Evolutionary conservation across 2,329 filamentous ascomycete species (phyloP).

Genomic region (Thermomyces lanuginosus): DNA sequence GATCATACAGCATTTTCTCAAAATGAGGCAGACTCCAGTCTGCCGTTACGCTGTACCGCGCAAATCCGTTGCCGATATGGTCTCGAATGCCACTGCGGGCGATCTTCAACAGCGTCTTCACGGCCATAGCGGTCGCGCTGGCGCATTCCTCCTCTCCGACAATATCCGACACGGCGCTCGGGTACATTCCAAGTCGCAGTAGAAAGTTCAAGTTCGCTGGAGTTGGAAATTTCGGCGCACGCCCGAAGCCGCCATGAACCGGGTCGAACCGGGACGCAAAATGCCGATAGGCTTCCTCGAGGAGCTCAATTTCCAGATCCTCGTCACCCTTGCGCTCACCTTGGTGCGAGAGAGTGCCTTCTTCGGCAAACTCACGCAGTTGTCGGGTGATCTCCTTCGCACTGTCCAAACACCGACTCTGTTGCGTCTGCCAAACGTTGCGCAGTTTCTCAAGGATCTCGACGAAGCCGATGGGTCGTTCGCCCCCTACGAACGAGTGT

Average conservation of each 20-base stretch:
- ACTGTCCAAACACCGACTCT: constrained; percentile 64
- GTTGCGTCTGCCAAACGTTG: constrained; percentile 64
- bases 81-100: constrained; percentile 55
- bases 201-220: constrained; percentile 73
- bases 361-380: constrained; percentile 71
- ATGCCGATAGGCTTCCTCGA: constrained; percentile 76
- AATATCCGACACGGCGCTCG: constrained; percentile 61
- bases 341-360: constrained; percentile 47
- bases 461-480: constrained; percentile 60
- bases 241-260: constrained; percentile 62
- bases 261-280: constrained; percentile 69
- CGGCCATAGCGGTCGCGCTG: constrained; percentile 59
- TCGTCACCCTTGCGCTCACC: constrained; percentile 39
- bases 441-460: constrained; percentile 65
- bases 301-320: constrained; percentile 69
- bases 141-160: constrained; percentile 66
- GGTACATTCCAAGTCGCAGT: constrained; percentile 55
- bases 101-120: constrained; percentile 68
- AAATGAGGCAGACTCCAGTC: constrained; percentile 95
- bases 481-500: constrained; percentile 21
- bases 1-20: constrained; percentile 92
- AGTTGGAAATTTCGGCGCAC: constrained; percentile 75
- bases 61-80: constrained; percentile 61
- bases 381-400: constrained; percentile 69
- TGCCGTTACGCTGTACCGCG: constrained; percentile 72